Evolutionary conservation across 805 yeast species (phyloP).

Genomic region (Kazachstania kunashirensis): DNA sequence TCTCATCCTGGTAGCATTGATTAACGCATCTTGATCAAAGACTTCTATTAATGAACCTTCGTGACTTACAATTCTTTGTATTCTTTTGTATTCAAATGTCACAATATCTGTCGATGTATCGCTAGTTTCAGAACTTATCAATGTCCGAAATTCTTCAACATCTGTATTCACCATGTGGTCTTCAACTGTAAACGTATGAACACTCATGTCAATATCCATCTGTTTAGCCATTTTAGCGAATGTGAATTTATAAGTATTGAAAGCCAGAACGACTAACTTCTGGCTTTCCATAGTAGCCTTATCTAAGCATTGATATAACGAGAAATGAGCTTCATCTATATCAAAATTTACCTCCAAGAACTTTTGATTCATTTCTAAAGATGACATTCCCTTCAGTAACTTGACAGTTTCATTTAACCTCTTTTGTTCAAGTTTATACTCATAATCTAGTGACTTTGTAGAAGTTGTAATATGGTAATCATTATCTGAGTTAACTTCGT

Average conservation of each 20-base stretch:
- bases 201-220: conserved; percentile 54
- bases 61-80: conserved; percentile 49
- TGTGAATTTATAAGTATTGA: conserved; percentile 53
- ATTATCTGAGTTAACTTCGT: conserved; percentile 2
- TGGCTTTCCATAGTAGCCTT: conserved; percentile 51
- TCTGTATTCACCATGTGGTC: conserved; percentile 64
- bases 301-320: conserved; percentile 60
- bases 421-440: conserved; percentile 20
- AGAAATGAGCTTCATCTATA: conserved; percentile 52
- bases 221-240: conserved; percentile 50
- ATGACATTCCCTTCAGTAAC: conserved; percentile 34
- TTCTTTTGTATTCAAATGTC: conserved; percentile 46
- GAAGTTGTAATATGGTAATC: conserved; percentile 7
- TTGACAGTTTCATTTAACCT: conserved; percentile 13
- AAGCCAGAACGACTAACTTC: conserved; percentile 60
- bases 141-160: conserved; percentile 48
- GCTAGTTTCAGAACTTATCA: conserved; percentile 48
- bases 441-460: conserved; percentile 3
- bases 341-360: conserved; percentile 62
- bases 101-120: conserved; percentile 44
- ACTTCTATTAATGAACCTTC: conserved; percentile 47
- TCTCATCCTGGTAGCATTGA: conserved; percentile 70
- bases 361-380: conserved; percentile 44
- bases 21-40: conserved; percentile 64
- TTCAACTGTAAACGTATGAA: conserved; percentile 58